Percentiles rank a stretch among this genome's conserved stretches.
phyloP scores from a whole-genome alignment of 805 yeast species.

The Nakazawaea ishiwadae region DNA sequence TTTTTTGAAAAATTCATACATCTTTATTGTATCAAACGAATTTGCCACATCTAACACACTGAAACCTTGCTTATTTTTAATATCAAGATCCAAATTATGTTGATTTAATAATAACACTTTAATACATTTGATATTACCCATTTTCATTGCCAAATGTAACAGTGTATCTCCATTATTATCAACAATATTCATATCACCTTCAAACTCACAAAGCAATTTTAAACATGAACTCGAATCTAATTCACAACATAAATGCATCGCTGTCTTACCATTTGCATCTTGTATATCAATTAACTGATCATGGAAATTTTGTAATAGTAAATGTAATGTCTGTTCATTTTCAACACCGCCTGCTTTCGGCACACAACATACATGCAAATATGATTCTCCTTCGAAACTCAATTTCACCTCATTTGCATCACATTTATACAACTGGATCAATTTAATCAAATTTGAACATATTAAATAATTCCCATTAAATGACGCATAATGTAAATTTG shows the following conservation, averaged over 20 bases:
- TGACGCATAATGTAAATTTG: conserved; percentile 77
- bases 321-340: conserved; percentile 68
- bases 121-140: conserved; percentile 56
- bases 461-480: conserved; percentile 66
- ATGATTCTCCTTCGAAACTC: conserved; percentile 55
- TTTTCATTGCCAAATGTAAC: conserved; percentile 75
- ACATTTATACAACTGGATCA: conserved; percentile 10
- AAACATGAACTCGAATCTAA: conserved; percentile 60
- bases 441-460: conserved; percentile 21
- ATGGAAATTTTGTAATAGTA: conserved; percentile 63
- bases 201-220: conserved; percentile 61
- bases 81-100: conserved; percentile 42
- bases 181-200: conserved; percentile 69
- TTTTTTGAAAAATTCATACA: conserved; percentile 6
- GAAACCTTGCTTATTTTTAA: conserved; percentile 58
- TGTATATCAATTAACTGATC: conserved; percentile 45
- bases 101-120: conserved; percentile 35
- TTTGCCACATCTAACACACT: conserved; percentile 56
- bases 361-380: conserved; percentile 65
- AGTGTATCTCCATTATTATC: conserved; percentile 81
- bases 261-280: conserved; percentile 48
- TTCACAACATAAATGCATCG: conserved; percentile 64
- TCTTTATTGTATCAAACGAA: conserved; percentile 40
- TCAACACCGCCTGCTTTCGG: conserved; percentile 33
- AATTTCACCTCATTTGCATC: conserved; percentile 27